Percentiles rank a stretch among this genome's conserved stretches.
Conservation (phyloP, 2,329 filamentous ascomycete species). For the Fusarium pseudocircinatum region DNA sequence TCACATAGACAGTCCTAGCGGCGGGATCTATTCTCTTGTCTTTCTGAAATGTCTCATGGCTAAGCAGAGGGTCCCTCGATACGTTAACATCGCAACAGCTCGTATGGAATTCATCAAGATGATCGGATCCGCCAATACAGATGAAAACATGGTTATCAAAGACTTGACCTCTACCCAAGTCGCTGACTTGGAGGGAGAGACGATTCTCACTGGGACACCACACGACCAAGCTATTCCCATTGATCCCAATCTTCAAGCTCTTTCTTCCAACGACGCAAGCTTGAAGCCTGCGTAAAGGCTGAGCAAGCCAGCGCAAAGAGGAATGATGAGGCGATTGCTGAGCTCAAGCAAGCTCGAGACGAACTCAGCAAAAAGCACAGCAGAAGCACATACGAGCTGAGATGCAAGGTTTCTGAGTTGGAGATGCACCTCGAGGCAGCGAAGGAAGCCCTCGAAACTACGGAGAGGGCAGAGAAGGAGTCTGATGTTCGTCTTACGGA, state of each 20-base stretch:
- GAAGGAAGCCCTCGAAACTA: not conserved
- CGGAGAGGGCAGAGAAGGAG: not conserved
- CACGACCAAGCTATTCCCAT: not conserved
- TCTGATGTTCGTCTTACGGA: not conserved
- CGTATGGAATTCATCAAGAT: not conserved
- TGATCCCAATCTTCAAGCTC: not conserved
- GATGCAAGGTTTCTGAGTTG: not conserved
- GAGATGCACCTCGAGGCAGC: not conserved
- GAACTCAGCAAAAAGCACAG: not conserved
- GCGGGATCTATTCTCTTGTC: not conserved
- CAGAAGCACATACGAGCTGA: not conserved
- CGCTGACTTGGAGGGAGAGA: rapidly evolving
- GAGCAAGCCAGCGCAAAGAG: not conserved
- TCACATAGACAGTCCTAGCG: too few species aligned
- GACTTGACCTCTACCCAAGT: not conserved
- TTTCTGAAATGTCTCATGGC: not conserved
- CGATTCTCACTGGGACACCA: rapidly evolving
- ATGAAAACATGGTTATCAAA: not conserved
- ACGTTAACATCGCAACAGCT: not conserved
- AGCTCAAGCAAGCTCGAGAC: not conserved
- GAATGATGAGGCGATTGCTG: not conserved
- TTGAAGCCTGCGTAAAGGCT: not conserved
- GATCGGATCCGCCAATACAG: not conserved
- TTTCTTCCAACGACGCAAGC: not conserved
- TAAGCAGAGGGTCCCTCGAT: not conserved